Conservation (phyloP, 2,329 filamentous ascomycete genomes). For the Claviceps arundinis region DNA sequence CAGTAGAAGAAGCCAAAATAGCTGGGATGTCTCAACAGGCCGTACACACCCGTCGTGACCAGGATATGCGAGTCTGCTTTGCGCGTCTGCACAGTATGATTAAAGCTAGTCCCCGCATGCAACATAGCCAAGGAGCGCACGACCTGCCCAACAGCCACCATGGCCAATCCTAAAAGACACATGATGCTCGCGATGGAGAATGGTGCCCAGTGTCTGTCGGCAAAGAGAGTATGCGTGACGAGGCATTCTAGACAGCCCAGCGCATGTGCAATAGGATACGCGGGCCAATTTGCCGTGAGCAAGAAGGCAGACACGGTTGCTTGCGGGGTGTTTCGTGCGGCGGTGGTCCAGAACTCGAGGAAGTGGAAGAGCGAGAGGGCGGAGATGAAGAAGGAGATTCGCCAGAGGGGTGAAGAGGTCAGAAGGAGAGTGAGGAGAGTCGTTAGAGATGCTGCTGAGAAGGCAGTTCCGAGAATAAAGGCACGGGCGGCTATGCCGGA, state of each 20-base stretch:
- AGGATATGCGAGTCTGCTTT: slow-evolving; percentile 58
- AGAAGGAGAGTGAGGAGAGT: slow-evolving; percentile 20
- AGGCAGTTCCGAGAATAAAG: slow-evolving; percentile 36
- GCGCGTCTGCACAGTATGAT: slow-evolving; percentile 66
- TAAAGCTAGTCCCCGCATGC: slow-evolving; percentile 82
- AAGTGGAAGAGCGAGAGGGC: slow-evolving; percentile 79
- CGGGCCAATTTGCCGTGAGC: slow-evolving; percentile 68
- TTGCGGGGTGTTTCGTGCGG: slow-evolving; percentile 63
- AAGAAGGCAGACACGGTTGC: slow-evolving; percentile 68
- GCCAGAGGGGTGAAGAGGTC: slow-evolving; percentile 40
- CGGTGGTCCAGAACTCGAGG: slow-evolving; percentile 88
- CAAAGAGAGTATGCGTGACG: slow-evolving; percentile 43
- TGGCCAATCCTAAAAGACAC: slow-evolving; percentile 40
- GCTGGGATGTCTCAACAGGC: slow-evolving; percentile 64
- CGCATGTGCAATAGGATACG: slow-evolving; percentile 72
- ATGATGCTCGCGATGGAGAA: slow-evolving; percentile 23
- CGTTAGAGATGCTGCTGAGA: slow-evolving; percentile 23
- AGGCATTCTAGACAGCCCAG: slow-evolving; percentile 63
- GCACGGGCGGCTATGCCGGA: slow-evolving; percentile 45
- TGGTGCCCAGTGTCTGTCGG: slow-evolving; percentile 29
- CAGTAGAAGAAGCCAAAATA: slow-evolving; percentile 99
- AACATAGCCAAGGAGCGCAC: slow-evolving; percentile 77
- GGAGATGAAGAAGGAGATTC: slow-evolving; percentile 51
- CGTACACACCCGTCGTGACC: slow-evolving; percentile 75
- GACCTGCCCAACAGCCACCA: slow-evolving; percentile 59